Evolutionary conservation across 1,284 basidiomycete species (phyloP), one percentile per base, ranked within the genome.

Genomic region (Apiotrichum laibachii): DNA sequence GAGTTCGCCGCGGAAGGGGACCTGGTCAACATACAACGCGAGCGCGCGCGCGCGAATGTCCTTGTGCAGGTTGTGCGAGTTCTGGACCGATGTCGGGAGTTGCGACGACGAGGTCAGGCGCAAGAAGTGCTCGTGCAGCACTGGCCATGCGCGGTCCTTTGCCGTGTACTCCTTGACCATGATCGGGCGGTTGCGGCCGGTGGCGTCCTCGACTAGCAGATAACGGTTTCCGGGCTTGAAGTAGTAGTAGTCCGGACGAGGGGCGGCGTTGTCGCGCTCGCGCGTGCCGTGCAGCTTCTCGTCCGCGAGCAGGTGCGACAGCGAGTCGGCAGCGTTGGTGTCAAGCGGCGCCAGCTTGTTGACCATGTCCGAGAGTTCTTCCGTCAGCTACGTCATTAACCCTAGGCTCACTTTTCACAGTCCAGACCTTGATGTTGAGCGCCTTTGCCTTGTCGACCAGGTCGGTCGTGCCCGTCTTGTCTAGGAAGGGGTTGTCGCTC

Each of bases 371-470:
- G 59, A 50, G 51, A 71, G 64, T 57, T 72, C 67, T 79, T 31
- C 16, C 6, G 57, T 65, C 49, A 60, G 53, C 22, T n/a, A 45
- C 50, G 51, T 35, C 21, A n/a, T 50, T 35, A 40, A 18, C 31
- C 21, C 8, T 35, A 12, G 4, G 88, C 88, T 69, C 83, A 93
- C 72, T 90, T 81, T 84, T 78, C 7, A 87, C 80, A 43, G 80
- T 86, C 94, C 96, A 99, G 34, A 98, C 85, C 78, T 97, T 98
- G 77, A 92, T 89, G 40, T 85, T 84, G 65, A 89, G 88, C 39
- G 82, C 82, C 50, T 85, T 79, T 2, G 93, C 92, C 73, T 93
- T 91, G 57, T 82, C 78, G 6, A 91, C 82, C 37, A 93, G 82
- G 57, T 83, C 82, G 43, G 83, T 81, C 48, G 76, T 72, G 19